phyloP scores from a whole-genome alignment of 768 basidiomycete genomes.

The Pulveroboletus sp. region DNA sequence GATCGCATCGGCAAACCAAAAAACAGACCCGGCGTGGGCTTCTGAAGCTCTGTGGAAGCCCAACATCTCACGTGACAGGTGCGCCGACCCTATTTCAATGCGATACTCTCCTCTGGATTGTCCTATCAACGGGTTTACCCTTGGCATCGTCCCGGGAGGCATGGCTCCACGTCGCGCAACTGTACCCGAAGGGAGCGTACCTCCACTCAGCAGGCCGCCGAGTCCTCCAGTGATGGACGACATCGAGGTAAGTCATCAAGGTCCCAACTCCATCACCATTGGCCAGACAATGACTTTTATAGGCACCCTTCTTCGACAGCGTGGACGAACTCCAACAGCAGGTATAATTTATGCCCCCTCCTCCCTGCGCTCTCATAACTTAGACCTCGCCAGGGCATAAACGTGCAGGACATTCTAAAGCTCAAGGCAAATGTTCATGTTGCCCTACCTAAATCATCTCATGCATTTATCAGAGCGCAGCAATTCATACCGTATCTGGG shows the following conservation, averaged over 20 bases:
- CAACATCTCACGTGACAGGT: constrained; percentile 18
- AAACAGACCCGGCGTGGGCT: not conserved
- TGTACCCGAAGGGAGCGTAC: constrained; percentile 22
- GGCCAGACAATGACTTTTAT: not conserved
- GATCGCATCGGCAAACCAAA: not conserved
- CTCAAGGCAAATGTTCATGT: constrained; percentile 56
- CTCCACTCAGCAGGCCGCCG: constrained; percentile 25
- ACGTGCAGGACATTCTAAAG: constrained; percentile 91
- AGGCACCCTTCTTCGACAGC: constrained; percentile 66
- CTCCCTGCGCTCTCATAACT: constrained; percentile 3
- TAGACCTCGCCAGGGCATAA: constrained; percentile 65
- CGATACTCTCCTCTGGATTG: too few species aligned
- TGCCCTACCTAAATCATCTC: not conserved
- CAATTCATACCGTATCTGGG: constrained; percentile 80
- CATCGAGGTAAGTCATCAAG: constrained; percentile 30
- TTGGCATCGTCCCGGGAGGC: not conserved
- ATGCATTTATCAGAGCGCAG: constrained; percentile 49
- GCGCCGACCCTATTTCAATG: constrained; percentile 14
- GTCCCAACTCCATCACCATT: not conserved
- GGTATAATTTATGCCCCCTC: constrained; percentile 34
- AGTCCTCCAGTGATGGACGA: constrained; percentile 32
- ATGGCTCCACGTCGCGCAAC: constrained; percentile 30
- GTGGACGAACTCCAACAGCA: constrained; percentile 86
- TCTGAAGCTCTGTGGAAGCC: constrained; percentile 4
- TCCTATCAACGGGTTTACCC: too few species aligned